Evolutionary conservation across 1,284 basidiomycete species (phyloP).

Genomic region (Fomitopsis betulina): DNA sequence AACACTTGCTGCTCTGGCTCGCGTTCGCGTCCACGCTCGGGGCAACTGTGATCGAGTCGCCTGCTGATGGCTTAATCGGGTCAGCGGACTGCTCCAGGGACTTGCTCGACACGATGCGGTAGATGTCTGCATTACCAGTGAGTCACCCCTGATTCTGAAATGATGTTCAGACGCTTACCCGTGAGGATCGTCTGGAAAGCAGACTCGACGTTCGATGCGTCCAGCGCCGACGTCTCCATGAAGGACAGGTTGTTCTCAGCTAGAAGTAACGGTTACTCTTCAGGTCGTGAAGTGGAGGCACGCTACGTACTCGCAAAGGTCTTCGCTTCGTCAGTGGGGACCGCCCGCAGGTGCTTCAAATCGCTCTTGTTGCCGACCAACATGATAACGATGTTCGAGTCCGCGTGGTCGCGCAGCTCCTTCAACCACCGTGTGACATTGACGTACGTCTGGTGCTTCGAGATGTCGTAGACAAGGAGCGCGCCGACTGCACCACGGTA

Average conservation of each 20-base stretch:
- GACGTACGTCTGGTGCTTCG: slow-evolving; percentile 93
- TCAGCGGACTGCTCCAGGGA: slow-evolving; percentile 80
- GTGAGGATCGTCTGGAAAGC: slow-evolving; percentile 98
- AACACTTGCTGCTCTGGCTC: slow-evolving; percentile 37
- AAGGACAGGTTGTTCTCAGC: slow-evolving; percentile 87
- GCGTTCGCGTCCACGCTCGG: slow-evolving; percentile 43
- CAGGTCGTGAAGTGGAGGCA: not conserved
- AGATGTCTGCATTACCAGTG: slow-evolving; percentile 65
- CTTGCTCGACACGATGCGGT: slow-evolving; percentile 90
- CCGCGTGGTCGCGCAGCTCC: slow-evolving; percentile 93
- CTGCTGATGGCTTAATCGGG: slow-evolving; percentile 63
- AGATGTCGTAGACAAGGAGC: slow-evolving; percentile 89
- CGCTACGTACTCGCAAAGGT: slow-evolving; percentile 68
- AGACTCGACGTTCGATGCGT: slow-evolving; percentile 96
- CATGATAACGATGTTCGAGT: slow-evolving; percentile 94
- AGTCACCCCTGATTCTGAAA: not conserved
- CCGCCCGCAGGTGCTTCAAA: slow-evolving; percentile 94
- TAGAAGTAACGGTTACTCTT: slow-evolving; percentile 15
- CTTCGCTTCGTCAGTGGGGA: slow-evolving; percentile 94
- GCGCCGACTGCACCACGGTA: slow-evolving; percentile 98
- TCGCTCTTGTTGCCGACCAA: slow-evolving; percentile 97
- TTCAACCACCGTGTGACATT: slow-evolving; percentile 98
- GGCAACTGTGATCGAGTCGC: slow-evolving; percentile 75
- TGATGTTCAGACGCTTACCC: slow-evolving; percentile 48
- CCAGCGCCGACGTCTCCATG: slow-evolving; percentile 99